Percentiles rank a stretch among this genome's conserved stretches.
Conservation (phyloP, 2,329 filamentous ascomycete species). For the Exophiala phaeomuriformis region DNA sequence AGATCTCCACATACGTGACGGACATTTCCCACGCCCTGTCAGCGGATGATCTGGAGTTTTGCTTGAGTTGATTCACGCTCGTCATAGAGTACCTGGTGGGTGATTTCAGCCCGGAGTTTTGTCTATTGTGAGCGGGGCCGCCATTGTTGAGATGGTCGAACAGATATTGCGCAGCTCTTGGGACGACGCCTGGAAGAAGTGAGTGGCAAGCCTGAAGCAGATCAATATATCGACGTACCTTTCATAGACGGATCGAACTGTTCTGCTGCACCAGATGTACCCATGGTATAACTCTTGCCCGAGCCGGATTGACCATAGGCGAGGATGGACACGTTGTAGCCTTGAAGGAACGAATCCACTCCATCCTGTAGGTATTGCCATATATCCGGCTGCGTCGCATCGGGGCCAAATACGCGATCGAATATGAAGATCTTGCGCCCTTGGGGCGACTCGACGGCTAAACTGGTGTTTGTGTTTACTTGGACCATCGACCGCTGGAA, state of each 20-base stretch:
- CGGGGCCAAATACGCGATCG: slow-evolving; percentile 83
- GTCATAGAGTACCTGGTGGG: slow-evolving; percentile 69
- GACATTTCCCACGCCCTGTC: slow-evolving; percentile 86
- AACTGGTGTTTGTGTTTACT: slow-evolving; percentile 72
- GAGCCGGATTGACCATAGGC: slow-evolving; percentile 97
- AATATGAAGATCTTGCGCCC: slow-evolving; percentile 95
- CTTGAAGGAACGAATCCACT: slow-evolving; percentile 81
- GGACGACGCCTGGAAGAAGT: slow-evolving; percentile 70
- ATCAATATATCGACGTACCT: slow-evolving; percentile 49
- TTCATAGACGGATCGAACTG: slow-evolving; percentile 63
- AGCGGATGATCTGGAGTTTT: slow-evolving; percentile 37
- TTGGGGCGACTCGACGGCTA: slow-evolving; percentile 84
- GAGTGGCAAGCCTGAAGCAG: background rate
- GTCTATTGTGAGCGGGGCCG: slow-evolving; percentile 48
- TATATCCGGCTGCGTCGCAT: slow-evolving; percentile 76
- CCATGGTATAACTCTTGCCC: slow-evolving; percentile 98
- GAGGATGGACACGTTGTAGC: slow-evolving; percentile 96
- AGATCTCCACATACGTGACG: slow-evolving; percentile 94
- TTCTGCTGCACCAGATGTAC: slow-evolving; percentile 78
- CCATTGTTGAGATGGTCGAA: slow-evolving; percentile 75
- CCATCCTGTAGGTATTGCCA: slow-evolving; percentile 94
- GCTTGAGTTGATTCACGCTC: slow-evolving; percentile 38
- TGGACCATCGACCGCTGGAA: slow-evolving; percentile 92
- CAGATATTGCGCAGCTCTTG: slow-evolving; percentile 74
- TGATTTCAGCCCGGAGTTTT: slow-evolving; percentile 67